A percentile compares a stretch with the other conserved stretches of the same genome.
These are phyloP conservation scores for Didymella segeticola DNA, from an alignment of 2,329 filamentous ascomycete species.

Conservation along the genomic window DNA sequence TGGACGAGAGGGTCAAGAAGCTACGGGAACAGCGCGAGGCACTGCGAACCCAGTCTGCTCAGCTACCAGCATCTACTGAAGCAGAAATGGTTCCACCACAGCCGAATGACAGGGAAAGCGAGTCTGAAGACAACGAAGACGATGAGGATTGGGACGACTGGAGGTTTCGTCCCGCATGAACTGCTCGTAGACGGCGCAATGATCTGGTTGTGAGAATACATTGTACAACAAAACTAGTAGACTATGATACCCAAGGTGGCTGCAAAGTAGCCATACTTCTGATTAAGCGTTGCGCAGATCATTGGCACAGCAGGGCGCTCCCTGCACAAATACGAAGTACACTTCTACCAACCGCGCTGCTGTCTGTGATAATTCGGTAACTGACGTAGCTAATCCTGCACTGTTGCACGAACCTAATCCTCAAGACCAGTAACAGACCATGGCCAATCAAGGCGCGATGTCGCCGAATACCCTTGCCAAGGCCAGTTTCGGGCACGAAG, in stretches of 20 bases:
- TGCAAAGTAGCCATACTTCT: neutral
- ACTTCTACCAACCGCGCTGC: neutral
- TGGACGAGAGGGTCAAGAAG: conserved; percentile 54
- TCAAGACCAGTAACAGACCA: neutral
- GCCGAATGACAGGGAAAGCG: conserved; percentile 37
- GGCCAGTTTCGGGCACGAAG: conserved; percentile 15
- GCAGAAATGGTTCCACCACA: neutral
- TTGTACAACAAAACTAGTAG: conserved; percentile 9
- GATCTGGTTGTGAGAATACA: neutral
- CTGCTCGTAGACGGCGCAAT: conserved; percentile 3
- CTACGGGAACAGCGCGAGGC: conserved; percentile 56
- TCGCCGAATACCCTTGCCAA: conserved; percentile 5
- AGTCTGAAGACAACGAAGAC: conserved; percentile 45
- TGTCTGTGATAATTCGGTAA: neutral
- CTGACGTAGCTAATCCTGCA: neutral
- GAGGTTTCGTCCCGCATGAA: conserved; percentile 46
- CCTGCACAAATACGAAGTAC: conserved; percentile 12
- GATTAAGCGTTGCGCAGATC: conserved; percentile 4
- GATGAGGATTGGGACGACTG: conserved; percentile 48
- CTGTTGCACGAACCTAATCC: conserved; percentile 2
- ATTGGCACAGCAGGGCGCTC: conserved; percentile 4
- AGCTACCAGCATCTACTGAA: conserved; percentile 17
- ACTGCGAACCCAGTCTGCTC: conserved; percentile 38
- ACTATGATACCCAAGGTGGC: conserved; percentile 17
- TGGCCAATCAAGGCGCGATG: conserved; percentile 12